phyloP scores from a whole-genome alignment of 179 eudicot genomes.

The Spinacia oleracea region DNA sequence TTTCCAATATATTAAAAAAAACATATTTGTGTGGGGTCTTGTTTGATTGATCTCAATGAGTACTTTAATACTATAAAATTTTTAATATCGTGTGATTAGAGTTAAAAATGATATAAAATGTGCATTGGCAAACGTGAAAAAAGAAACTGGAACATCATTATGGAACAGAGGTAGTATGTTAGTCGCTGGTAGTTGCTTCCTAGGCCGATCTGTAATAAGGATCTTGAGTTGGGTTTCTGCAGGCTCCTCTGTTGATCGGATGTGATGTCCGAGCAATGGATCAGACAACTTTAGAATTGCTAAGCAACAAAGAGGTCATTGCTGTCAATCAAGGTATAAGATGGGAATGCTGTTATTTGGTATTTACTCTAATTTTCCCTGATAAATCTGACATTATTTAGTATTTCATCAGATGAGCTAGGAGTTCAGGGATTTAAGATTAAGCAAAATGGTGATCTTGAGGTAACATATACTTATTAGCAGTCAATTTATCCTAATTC shows the following conservation, averaged over 20 bases:
- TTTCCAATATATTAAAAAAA: too few relatives aligned
- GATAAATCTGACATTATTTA: background rate
- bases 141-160: too few relatives aligned
- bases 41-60: too few relatives aligned
- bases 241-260: slow-evolving; percentile 79
- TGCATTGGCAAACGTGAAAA: too few relatives aligned
- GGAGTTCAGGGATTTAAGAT: slow-evolving; percentile 73
- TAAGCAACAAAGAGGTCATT: slow-evolving; percentile 64
- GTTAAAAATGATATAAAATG: too few relatives aligned
- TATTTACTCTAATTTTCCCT: background rate
- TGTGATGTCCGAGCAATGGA: slow-evolving; percentile 62
- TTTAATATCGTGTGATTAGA: too few relatives aligned
- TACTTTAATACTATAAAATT: too few relatives aligned
- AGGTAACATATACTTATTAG: slow-evolving; percentile 38
- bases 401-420: slow-evolving; percentile 52
- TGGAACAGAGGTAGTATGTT: background rate
- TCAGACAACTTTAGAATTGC: slow-evolving; percentile 34
- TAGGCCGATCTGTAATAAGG: background rate
- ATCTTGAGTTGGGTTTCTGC: background rate
- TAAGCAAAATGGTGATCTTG: slow-evolving; percentile 54
- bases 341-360: background rate
- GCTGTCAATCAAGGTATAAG: slow-evolving; percentile 78
- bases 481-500: too few relatives aligned
- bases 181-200: background rate
- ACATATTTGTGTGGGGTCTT: too few relatives aligned